Evolutionary conservation across 164 flowering plant species (phyloP), one percentile per base, ranked within the genome.

Genomic region (Macadamia integrifolia): DNA sequence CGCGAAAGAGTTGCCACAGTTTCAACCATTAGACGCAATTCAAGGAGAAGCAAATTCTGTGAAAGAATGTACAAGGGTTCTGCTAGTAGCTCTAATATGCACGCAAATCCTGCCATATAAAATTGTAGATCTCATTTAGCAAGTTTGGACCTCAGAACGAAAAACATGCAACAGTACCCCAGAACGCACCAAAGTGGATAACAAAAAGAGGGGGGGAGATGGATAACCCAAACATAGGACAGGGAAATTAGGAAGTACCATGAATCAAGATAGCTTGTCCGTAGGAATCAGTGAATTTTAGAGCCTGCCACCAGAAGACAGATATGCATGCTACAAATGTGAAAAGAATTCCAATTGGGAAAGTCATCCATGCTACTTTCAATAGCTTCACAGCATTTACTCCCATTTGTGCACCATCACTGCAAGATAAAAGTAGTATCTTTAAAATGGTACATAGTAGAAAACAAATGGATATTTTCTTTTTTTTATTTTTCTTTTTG

Each of bases 1-100:
- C 96, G 98, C 8, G 71, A 62, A 73, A 91, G 71, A 12, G 99
- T 92, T 29, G 93, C 98, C 30, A 72, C 78, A 64, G 86, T 82
- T 82, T 95, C 99, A 73, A 86, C 91, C 60, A 87, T 58, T 72
- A 92, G 70, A 30, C 98, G 85, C 73, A 95, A 77, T 75, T 79
- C 74, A 59, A 92, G 91, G 42, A 91, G 88, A 72, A 87, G 77
- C 77, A 92, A 79, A 69, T 81, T 89, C 80, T 92, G 98, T 61
- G 98, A 86, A 67, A 95, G 92, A 72, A 95, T 91, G 70, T 92
- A 92, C 60, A 92, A 79, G 0, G 98, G 98, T 76, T 95, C 98
- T 8, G 98, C 91, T 78, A 91, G 64, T 61, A 95, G 80, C 83
- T 95, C 99, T 78, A 95, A 68, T 64, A 89, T 69, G 74, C 99